phyloP scores from a whole-genome alignment of 768 basidiomycete species.

The Calocera cornea region DNA sequence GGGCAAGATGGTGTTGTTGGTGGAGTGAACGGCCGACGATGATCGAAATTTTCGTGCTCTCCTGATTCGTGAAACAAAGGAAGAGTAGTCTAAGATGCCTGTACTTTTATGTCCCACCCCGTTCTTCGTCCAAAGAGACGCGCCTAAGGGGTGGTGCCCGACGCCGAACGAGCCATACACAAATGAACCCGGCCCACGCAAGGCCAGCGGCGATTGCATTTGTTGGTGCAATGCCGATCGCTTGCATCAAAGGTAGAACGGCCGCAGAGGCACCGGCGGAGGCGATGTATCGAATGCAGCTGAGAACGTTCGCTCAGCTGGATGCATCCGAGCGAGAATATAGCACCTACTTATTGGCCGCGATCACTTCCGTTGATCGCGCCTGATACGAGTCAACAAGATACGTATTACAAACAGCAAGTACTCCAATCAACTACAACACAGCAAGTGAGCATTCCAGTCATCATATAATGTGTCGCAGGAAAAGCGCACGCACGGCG shows the following conservation, averaged over 20 bases:
- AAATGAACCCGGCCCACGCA: not conserved
- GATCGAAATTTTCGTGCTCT: too few relatives aligned
- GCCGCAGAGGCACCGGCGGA: not conserved
- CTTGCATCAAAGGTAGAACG: not conserved
- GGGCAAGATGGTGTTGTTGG: slow-evolving; percentile 30
- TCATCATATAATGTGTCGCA: not conserved
- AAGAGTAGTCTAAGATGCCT: too few relatives aligned
- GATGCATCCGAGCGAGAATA: not conserved
- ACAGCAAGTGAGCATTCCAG: not conserved
- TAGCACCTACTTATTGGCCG: not conserved
- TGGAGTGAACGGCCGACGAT: slow-evolving; percentile 8
- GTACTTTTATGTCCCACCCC: too few relatives aligned
- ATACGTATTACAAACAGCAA: not conserved
- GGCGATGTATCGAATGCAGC: not conserved
- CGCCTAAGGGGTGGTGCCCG: not conserved
- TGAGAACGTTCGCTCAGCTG: not conserved
- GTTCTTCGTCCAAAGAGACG: too few relatives aligned
- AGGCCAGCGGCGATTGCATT: not conserved
- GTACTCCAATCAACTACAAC: not conserved
- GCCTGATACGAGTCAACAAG: not conserved
- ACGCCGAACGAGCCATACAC: not conserved
- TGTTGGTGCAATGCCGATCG: not conserved
- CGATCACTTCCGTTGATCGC: not conserved
- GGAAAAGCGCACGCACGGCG: not conserved
- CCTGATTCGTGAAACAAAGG: too few relatives aligned